These are phyloP conservation scores for Huntiella savannae DNA, from an alignment of 2,329 filamentous ascomycete genomes.

Conservation along the genomic window DNA sequence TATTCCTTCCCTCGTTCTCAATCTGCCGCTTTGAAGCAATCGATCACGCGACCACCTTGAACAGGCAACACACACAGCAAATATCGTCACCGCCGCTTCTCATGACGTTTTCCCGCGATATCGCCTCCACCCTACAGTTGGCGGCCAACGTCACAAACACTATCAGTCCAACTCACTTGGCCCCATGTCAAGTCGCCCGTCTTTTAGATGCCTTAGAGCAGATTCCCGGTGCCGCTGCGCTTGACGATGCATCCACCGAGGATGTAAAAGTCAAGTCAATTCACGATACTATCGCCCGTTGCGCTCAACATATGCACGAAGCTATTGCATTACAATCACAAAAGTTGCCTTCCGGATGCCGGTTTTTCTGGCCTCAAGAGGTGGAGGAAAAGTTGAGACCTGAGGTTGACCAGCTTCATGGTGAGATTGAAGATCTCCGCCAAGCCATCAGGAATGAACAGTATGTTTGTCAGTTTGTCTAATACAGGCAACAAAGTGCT, in stretches of 20 bases:
- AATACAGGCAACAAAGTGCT: background rate
- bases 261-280: slow-evolving; percentile 1
- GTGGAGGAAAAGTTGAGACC: slow-evolving; percentile 5
- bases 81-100: background rate
- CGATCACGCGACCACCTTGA: slow-evolving; percentile 1
- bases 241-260: slow-evolving; percentile 3
- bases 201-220: slow-evolving; percentile 6
- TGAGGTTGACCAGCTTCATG: slow-evolving; percentile 1
- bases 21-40: background rate
- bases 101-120: slow-evolving; percentile 9
- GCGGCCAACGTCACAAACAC: slow-evolving; percentile 9
- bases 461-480: background rate
- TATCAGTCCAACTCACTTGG: slow-evolving; percentile 6
- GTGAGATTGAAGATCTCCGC: slow-evolving; percentile 1
- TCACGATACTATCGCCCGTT: slow-evolving; percentile 5
- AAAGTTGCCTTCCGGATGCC: slow-evolving; percentile 5
- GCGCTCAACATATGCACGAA: slow-evolving; percentile 3
- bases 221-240: slow-evolving; percentile 2
- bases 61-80: background rate
- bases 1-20: too few relatives aligned
- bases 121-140: slow-evolving; percentile 5
- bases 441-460: background rate
- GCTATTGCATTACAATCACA: background rate
- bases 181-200: slow-evolving; percentile 8
- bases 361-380: slow-evolving; percentile 8